phyloP scores from a whole-genome alignment of 1,139 yeast genomes.

The Nakaseomyces kungkrabaensis region DNA sequence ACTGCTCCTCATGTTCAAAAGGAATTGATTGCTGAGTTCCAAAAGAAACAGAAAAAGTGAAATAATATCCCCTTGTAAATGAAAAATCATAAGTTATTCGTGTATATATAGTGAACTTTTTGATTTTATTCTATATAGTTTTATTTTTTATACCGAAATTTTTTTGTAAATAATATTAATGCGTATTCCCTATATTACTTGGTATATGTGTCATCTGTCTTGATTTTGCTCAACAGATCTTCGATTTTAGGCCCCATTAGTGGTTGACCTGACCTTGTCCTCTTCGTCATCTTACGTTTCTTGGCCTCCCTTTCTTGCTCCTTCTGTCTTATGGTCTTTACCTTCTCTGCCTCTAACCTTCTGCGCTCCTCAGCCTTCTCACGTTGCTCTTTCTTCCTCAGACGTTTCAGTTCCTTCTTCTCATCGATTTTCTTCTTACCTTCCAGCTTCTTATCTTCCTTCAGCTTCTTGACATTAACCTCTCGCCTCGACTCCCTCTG shows the following conservation, averaged over 20 bases:
- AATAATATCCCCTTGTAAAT: not conserved
- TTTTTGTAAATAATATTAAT: not conserved
- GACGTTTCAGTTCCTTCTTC: slow-evolving; percentile 41
- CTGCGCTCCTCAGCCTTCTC: slow-evolving; percentile 30
- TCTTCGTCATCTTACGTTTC: slow-evolving; percentile 44
- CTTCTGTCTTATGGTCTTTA: slow-evolving; percentile 25
- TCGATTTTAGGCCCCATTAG: slow-evolving; percentile 84
- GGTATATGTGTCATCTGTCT: slow-evolving; percentile 35
- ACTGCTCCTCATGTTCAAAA: slow-evolving; percentile 85
- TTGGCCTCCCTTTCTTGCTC: slow-evolving; percentile 36
- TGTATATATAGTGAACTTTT: not conserved
- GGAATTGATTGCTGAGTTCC: slow-evolving; percentile 77
- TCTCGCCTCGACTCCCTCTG: slow-evolving; percentile 19
- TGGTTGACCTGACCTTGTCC: slow-evolving; percentile 75
- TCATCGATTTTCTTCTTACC: slow-evolving; percentile 21
- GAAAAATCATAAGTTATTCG: not conserved
- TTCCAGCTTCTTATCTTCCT: slow-evolving; percentile 16
- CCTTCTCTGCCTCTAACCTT: slow-evolving; percentile 25
- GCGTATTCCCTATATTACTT: not conserved
- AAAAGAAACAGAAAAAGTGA: slow-evolving; percentile 40
- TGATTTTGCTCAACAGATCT: slow-evolving; percentile 67
- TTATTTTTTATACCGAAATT: slow-evolving; percentile 3
- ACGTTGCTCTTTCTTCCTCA: slow-evolving; percentile 34
- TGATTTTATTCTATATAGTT: not conserved
- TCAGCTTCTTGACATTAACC: slow-evolving; percentile 13